These are phyloP conservation scores for Ziziphus jujuba DNA, from an alignment of 306 rosid genomes.

Conservation along the genomic window DNA sequence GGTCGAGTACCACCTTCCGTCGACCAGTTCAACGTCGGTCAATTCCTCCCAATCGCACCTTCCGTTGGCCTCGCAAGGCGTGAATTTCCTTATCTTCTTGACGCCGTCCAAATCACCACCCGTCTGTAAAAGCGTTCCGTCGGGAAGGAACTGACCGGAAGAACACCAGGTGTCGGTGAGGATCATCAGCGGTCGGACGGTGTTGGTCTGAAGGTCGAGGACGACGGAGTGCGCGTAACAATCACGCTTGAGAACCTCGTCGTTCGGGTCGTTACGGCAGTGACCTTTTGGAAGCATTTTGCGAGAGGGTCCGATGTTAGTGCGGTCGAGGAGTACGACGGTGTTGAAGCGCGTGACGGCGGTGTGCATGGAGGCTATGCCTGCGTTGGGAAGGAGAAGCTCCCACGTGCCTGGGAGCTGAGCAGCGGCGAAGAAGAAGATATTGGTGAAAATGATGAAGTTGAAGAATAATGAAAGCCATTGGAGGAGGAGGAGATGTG, in stretches of 20 bases:
- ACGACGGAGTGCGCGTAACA: slow-evolving; percentile 82
- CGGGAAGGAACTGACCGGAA: slow-evolving; percentile 79
- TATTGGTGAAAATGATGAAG: background rate
- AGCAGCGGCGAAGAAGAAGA: slow-evolving; percentile 29
- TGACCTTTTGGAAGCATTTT: slow-evolving; percentile 51
- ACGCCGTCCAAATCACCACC: slow-evolving; percentile 83
- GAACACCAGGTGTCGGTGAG: slow-evolving; percentile 97
- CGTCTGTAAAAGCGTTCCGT: slow-evolving; percentile 74
- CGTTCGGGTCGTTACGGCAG: slow-evolving; percentile 58
- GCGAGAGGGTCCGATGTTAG: slow-evolving; percentile 73
- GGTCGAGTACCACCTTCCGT: slow-evolving; percentile 79
- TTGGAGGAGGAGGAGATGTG: background rate
- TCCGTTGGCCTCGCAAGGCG: slow-evolving; percentile 50
- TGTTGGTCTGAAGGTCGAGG: slow-evolving; percentile 55
- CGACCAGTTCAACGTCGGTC: slow-evolving; percentile 42
- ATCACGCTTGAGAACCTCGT: slow-evolving; percentile 53
- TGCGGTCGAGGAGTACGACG: slow-evolving; percentile 78
- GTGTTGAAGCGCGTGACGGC: slow-evolving; percentile 89
- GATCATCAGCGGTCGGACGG: slow-evolving; percentile 64
- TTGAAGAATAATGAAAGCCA: slow-evolving; percentile 3
- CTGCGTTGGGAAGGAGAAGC: slow-evolving; percentile 59
- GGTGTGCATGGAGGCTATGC: slow-evolving; percentile 92
- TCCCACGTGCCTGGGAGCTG: slow-evolving; percentile 94
- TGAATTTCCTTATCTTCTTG: slow-evolving; percentile 59
- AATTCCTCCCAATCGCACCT: slow-evolving; percentile 75